These are phyloP conservation scores for Plasmodium vivax DNA, from an alignment of 169 alveolate species.

Conservation along the genomic window DNA sequence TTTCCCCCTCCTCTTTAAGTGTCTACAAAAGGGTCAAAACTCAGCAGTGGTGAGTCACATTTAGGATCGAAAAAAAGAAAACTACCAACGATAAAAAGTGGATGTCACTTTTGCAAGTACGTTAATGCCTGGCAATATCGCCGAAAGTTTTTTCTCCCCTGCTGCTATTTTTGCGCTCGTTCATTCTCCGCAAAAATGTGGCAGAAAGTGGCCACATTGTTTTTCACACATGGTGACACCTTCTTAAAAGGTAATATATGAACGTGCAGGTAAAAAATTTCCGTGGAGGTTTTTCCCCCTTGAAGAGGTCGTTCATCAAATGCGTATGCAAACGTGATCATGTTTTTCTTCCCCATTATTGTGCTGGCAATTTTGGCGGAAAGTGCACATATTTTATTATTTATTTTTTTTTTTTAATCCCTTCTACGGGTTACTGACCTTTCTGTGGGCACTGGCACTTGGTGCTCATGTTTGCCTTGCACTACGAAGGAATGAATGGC, in stretches of 20 bases:
- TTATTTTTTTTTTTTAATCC: neutral
- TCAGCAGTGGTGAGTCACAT: neutral
- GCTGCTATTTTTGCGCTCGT: neutral
- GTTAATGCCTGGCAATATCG: neutral
- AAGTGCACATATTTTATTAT: neutral
- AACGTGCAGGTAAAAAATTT: neutral
- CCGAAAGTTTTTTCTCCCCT: neutral
- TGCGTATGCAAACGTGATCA: neutral
- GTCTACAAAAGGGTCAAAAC: neutral
- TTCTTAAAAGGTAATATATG: neutral
- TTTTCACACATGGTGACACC: neutral
- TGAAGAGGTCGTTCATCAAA: neutral
- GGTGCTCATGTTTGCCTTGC: neutral
- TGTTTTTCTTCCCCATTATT: neutral
- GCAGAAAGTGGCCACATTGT: neutral
- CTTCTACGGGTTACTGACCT: neutral
- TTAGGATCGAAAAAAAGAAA: neutral
- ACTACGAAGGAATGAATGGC: neutral
- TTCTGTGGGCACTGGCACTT: neutral
- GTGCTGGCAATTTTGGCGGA: neutral
- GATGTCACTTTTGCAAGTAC: neutral
- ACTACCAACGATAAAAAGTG: neutral
- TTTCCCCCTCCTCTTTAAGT: neutral
- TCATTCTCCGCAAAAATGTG: neutral
- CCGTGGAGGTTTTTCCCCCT: neutral